Conservation (phyloP, 2,329 filamentous ascomycete species). For the Talaromyces sp. region DNA sequence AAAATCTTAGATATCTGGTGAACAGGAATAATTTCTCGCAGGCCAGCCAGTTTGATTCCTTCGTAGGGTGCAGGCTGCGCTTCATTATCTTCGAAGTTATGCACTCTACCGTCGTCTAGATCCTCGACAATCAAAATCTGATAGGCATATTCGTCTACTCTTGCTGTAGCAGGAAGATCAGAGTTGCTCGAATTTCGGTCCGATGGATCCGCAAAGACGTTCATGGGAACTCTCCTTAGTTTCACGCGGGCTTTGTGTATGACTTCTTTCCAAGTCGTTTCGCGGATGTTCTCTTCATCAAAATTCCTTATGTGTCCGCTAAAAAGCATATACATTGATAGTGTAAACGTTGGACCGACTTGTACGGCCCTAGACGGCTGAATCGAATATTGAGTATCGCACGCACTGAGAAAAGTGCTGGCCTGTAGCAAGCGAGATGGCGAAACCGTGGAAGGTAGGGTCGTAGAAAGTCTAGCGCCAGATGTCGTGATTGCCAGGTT, state of each 20-base stretch:
- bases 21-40: constrained; percentile 65
- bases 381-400: constrained; percentile 76
- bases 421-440: constrained; percentile 88
- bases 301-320: constrained; percentile 66
- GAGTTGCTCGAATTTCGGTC: constrained; percentile 19
- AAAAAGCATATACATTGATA: constrained; percentile 96
- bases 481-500: constrained; percentile 93
- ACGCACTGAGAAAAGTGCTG: constrained; percentile 82
- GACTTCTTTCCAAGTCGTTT: constrained; percentile 90
- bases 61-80: constrained; percentile 58
- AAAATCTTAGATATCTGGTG: constrained; percentile 85
- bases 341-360: constrained; percentile 78
- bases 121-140: constrained; percentile 81
- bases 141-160: constrained; percentile 68
- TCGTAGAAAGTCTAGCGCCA: constrained; percentile 78
- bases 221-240: constrained; percentile 66
- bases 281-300: constrained; percentile 56
- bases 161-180: constrained; percentile 40
- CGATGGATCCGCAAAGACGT: constrained; percentile 39
- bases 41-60: constrained; percentile 59
- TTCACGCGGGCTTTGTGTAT: constrained; percentile 88
- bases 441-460: constrained; percentile 76
- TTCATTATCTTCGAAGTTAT: constrained; percentile 61
- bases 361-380: constrained; percentile 65
- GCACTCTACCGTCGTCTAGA: constrained; percentile 66